Conservation (phyloP, 2,329 filamentous ascomycete genomes). For the Penicillium sp. region DNA sequence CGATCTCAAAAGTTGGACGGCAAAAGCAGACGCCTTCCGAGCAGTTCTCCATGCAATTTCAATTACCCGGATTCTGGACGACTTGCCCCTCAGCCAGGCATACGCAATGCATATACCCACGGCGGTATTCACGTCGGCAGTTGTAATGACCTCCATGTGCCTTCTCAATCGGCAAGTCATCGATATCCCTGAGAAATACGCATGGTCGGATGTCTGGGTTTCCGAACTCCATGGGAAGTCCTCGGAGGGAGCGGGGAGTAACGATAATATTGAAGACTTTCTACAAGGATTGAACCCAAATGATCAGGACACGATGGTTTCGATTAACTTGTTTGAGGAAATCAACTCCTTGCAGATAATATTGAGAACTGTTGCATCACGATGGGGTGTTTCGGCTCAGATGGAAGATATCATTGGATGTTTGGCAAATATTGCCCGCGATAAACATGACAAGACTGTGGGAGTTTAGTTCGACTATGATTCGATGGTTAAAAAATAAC, state of each 20-base stretch:
- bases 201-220: constrained; percentile 9
- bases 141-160: constrained; percentile 14
- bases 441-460: not conserved
- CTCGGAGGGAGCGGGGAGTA: not conserved
- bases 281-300: not conserved
- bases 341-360: constrained; percentile 20
- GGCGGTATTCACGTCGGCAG: constrained; percentile 20
- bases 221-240: not conserved
- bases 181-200: constrained; percentile 5
- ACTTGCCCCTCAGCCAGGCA: constrained; percentile 11
- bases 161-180: constrained; percentile 6
- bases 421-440: constrained; percentile 5
- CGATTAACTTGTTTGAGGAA: constrained; percentile 13
- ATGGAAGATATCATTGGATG: constrained; percentile 13
- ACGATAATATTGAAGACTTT: not conserved
- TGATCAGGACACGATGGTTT: not conserved
- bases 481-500: no score
- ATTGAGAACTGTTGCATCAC: constrained; percentile 17
- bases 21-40: constrained; percentile 12
- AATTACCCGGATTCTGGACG: constrained; percentile 14
- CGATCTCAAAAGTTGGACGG: constrained; percentile 13
- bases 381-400: constrained; percentile 19
- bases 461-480: no score
- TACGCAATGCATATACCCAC: constrained; percentile 18
- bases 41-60: constrained; percentile 16